Percentiles rank a stretch among this genome's conserved stretches.
phyloP scores from a whole-genome alignment of 495 filamentous ascomycete species.

The Amphirosellinia nigrospora region DNA sequence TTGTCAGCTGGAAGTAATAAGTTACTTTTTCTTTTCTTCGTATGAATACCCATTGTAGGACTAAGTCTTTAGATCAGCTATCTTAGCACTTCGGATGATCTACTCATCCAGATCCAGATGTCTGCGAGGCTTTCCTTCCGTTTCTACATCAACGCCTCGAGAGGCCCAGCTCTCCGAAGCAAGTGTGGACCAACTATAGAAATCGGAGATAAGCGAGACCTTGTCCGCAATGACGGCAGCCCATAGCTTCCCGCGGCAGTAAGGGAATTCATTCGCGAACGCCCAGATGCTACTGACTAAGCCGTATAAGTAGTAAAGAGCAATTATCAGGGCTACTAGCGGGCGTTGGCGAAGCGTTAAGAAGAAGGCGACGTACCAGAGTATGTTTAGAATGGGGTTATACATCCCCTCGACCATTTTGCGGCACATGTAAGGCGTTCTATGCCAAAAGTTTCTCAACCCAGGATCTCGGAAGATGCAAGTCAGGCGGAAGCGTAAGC shows the following conservation, averaged over 20 bases:
- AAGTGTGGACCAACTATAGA: not conserved
- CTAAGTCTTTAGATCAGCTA: not conserved
- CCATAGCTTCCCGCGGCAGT: not conserved
- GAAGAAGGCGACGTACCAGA: conserved; percentile 8
- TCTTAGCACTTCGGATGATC: not conserved
- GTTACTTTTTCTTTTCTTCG: no score
- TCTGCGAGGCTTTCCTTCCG: not conserved
- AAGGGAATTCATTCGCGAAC: not conserved
- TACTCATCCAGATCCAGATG: conserved; percentile 6
- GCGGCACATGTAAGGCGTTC: conserved; percentile 28
- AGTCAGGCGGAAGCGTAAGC: conserved; percentile 29
- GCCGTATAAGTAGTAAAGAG: conserved; percentile 4
- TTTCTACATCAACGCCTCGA: not conserved
- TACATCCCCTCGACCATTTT: conserved; percentile 30
- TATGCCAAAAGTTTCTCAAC: not conserved
- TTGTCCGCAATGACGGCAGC: not conserved
- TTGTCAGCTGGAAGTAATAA: not conserved
- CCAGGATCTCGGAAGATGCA: conserved; percentile 34
- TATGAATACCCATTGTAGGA: not conserved
- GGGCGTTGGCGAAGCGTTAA: not conserved
- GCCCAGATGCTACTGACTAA: not conserved
- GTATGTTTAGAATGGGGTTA: not conserved
- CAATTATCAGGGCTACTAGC: not conserved
- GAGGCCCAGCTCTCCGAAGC: conserved; percentile 4
- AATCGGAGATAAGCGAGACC: not conserved